phyloP scores from a whole-genome alignment of 371 early-diverging fungal species.

The Mortierella sp. region DNA sequence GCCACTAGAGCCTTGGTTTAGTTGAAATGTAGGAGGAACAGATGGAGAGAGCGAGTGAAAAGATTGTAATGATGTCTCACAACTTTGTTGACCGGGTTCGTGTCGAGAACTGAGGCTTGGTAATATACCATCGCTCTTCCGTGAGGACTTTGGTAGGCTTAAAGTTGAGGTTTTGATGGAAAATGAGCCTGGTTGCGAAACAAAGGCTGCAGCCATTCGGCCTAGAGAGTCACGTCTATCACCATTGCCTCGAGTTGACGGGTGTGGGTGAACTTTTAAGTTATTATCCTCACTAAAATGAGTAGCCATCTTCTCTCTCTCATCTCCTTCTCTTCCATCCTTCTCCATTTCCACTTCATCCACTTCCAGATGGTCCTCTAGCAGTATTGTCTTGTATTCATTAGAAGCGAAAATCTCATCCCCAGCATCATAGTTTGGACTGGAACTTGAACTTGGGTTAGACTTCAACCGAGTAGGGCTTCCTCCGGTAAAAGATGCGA shows the following conservation, averaged over 20 bases:
- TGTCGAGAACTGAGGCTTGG: neutral
- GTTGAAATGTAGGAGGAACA: constrained; percentile 11
- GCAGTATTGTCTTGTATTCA: constrained; percentile 18
- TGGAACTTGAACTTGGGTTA: neutral
- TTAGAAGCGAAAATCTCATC: neutral
- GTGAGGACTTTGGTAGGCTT: neutral
- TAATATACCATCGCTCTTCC: neutral
- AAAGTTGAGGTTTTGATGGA: constrained; percentile 27
- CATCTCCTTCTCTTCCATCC: neutral
- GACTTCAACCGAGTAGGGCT: constrained; percentile 14
- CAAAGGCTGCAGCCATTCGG: constrained; percentile 53
- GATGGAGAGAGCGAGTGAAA: constrained; percentile 18
- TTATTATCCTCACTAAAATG: neutral
- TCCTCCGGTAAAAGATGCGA: constrained; percentile 12
- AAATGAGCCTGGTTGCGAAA: constrained; percentile 46
- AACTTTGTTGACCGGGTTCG: neutral
- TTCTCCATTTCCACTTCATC: constrained; percentile 9
- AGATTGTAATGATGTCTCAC: neutral
- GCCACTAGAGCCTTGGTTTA: neutral
- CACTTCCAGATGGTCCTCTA: constrained; percentile 17
- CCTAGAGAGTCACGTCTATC: constrained; percentile 31
- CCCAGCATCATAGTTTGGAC: neutral
- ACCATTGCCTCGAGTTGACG: neutral
- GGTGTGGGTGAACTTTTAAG: neutral
- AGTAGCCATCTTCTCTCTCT: no score